Base-by-base conservation (phyloP, 192 early-diverging fungal species). In the Funneliformis geosporum region DNA sequence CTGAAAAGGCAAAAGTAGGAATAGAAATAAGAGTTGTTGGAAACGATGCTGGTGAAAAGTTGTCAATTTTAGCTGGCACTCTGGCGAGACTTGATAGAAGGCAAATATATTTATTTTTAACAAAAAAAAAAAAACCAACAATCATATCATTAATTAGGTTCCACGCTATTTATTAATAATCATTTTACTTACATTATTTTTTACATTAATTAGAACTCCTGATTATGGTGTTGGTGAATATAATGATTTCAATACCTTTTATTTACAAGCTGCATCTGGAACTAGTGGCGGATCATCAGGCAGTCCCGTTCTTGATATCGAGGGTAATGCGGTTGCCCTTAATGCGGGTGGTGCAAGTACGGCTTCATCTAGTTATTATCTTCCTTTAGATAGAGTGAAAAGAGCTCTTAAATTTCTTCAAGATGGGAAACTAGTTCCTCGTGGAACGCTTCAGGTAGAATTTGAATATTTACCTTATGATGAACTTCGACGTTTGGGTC, bases 181-280 rank as follows among this genome's bases (percentile, higher is more conserved):
- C 59, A n/a, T 16, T 5, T n/a, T 12, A 60, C 23, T n/a, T 18
- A n/a, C n/a, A 46, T 81, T 67, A 38, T 40, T 43, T 40, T 64
- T 16, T 44, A 65, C 25, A 61, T 67, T 11, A 55, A 33, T 25
- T 55, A 91, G 89, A 74, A 90, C 90, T 1, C 93, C 93, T 2
- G 89, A 89, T 66, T 92, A 93, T 73, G 91, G 92, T 44, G 79
- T 85, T 25, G 85, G 89, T 23, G 90, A 90, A 64, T 93, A 92
- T 85, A 92, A 91, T 68, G 94, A 95, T 67, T 89, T 94, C 79
- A 95, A 94, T 81, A 94, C 93, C 2, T 95, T 95, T 82, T 95
- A 94, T 82, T 82, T 93, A 16, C 92, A 93, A 83, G 91, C 93
- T 1, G 90, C 92, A 0, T 90, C 94, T 14, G 87, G 89, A 8